Evolutionary conservation across 2,329 filamentous ascomycete genomes (phyloP).

Genomic region (Ilyonectria sp.): DNA sequence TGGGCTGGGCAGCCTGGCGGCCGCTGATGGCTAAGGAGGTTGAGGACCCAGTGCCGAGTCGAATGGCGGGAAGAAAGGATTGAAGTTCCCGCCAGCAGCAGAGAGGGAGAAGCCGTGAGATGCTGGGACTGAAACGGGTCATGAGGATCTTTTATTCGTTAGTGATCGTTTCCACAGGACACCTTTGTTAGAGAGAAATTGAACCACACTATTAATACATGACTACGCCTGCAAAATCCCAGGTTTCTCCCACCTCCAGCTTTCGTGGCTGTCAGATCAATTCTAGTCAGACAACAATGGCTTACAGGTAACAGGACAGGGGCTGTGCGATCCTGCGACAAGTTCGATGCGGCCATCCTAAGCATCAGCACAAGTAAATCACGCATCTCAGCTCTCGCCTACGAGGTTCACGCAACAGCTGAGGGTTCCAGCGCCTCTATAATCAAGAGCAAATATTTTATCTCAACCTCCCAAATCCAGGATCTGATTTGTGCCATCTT

Average conservation of each 20-base stretch:
- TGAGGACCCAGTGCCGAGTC: slow-evolving; percentile 52
- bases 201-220: neutral
- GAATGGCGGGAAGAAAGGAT: slow-evolving; percentile 46
- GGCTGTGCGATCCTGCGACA: neutral
- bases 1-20: slow-evolving; percentile 50
- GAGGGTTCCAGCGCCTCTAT: neutral
- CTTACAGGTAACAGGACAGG: neutral
- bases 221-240: neutral
- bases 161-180: no score
- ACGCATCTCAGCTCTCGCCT: neutral
- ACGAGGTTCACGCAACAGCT: neutral
- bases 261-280: neutral
- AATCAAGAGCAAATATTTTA: neutral
- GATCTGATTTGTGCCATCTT: neutral
- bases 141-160: no score
- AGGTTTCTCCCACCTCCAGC: neutral
- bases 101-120: neutral
- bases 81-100: slow-evolving; percentile 54
- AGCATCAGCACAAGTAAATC: neutral
- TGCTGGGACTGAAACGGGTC: neutral
- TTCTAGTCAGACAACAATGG: neutral
- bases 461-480: neutral
- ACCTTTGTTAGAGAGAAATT: neutral
- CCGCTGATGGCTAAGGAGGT: slow-evolving; percentile 52
- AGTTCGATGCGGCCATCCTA: no score